Base-by-base conservation (phyloP, 768 basidiomycete genomes). In the Pulveroboletus sp. region DNA sequence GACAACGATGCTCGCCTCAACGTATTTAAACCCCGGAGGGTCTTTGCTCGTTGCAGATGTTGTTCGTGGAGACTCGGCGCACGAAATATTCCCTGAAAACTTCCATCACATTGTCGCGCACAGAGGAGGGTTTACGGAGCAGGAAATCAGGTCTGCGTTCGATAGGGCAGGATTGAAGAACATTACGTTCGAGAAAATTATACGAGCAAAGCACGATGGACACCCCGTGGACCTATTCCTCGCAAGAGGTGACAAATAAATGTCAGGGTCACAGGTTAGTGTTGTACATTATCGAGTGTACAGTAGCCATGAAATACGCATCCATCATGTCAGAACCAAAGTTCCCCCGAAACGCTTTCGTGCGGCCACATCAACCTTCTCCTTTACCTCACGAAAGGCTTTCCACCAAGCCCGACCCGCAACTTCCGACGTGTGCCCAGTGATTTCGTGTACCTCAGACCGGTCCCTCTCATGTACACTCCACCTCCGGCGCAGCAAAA, bases 371-470 rank as follows among this genome's bases (percentile, higher is more conserved):
- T 91, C 85, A 68, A 94, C 79, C 57, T 72, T 74, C 12, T 58
- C 71, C 69, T 85, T 89, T 3, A 90, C 82, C 25, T 78, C 77
- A 50, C 78, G 71, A 69, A 90, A 94, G 7, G 85, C 79, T 43
- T 69, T 73, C 92, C 91, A 94, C 93, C 92, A 94, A 33, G 80
- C 80, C 61, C 73, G 73, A 2, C 83, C 90, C 36, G 87, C 73
- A 12, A 35, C 46, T 41, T 71, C 63, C 31, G 69, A 67, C 61
- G 71, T 69, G 65, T 51, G 64, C 63, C 60, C 23, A 61, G 60
- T 27, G 5, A 33, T 51, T 40, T 65, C 66, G 35, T 71, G 66
- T 20, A 65, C 67, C 35, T 72, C 74, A 27, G 68, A 49, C 11
- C 47, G 47, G 35, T 61, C 66, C 47, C 68, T 57, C 65, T 88